Conservation (phyloP, 257 asterid species). For the Cinchona pubescens region DNA sequence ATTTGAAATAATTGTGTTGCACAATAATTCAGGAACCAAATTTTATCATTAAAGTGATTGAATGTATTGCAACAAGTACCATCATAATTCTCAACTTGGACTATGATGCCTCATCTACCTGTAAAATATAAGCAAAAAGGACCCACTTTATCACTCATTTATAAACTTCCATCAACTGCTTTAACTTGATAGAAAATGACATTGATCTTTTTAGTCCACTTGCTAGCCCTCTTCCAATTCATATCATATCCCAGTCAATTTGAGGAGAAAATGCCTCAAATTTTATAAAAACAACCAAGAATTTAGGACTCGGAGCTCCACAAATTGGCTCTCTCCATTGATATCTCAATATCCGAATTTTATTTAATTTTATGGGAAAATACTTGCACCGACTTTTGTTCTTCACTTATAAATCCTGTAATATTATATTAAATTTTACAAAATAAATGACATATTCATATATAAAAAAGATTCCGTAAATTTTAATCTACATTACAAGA, state of each 20-base stretch:
- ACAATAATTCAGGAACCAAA: constrained; percentile 35
- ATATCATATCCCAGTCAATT: constrained; percentile 21
- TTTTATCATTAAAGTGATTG: constrained; percentile 36
- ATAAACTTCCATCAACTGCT: constrained; percentile 19
- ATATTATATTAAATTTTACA: no score
- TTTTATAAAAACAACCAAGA: constrained; percentile 23
- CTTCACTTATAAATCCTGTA: no score
- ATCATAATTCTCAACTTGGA: constrained; percentile 40
- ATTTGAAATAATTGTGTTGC: constrained; percentile 25
- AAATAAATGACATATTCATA: no score
- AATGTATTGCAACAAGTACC: constrained; percentile 35
- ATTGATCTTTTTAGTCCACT: constrained; percentile 29
- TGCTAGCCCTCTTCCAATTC: constrained; percentile 5
- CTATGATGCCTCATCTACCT: constrained; percentile 37
- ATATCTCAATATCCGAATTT: background rate
- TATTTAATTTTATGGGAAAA: no score
- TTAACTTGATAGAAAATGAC: constrained; percentile 38
- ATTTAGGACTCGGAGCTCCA: constrained; percentile 37
- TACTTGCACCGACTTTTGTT: no score
- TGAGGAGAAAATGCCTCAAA: background rate
- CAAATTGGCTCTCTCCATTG: constrained; percentile 6
- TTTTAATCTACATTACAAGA: no score
- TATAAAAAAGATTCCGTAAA: no score
- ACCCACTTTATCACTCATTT: constrained; percentile 34
- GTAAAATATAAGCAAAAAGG: constrained; percentile 33